phyloP scores from a whole-genome alignment of 116 monocot species.

The Trichopus zeylanicus region DNA sequence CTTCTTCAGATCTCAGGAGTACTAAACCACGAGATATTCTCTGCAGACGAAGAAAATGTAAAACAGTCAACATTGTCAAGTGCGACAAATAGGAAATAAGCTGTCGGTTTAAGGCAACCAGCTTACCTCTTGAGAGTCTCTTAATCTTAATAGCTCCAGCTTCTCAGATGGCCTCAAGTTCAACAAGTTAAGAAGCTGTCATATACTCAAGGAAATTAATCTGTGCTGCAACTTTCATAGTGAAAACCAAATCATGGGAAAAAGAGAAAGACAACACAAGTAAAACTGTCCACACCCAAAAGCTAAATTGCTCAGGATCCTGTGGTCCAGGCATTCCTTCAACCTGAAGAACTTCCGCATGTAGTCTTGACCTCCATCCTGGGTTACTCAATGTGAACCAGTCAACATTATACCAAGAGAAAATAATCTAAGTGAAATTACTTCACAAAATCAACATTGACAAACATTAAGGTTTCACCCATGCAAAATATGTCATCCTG shows the following conservation, averaged over 20 bases:
- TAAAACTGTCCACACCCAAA: constrained; percentile 58
- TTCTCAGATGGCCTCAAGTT: constrained; percentile 55
- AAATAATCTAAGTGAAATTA: too few relatives aligned
- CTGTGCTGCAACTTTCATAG: background rate
- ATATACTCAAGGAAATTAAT: background rate
- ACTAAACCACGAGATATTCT: constrained; percentile 41
- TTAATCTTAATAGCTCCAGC: constrained; percentile 49
- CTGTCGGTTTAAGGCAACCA: background rate
- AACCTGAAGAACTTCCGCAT: constrained; percentile 31
- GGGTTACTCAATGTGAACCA: background rate
- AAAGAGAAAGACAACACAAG: background rate
- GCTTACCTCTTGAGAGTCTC: constrained; percentile 70
- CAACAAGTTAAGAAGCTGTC: constrained; percentile 66
- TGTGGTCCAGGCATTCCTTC: constrained; percentile 61
- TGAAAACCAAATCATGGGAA: background rate
- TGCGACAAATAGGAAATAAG: background rate
- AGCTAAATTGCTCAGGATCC: constrained; percentile 82
- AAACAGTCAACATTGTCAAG: background rate
- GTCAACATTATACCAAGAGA: background rate
- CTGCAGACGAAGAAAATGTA: constrained; percentile 26
- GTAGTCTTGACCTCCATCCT: constrained; percentile 59
- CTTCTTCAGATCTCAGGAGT: constrained; percentile 35
- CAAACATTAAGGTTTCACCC: background rate
- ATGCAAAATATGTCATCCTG: background rate
- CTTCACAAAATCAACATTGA: background rate